phyloP scores from a whole-genome alignment of 768 basidiomycete species.

The Boletellus ananas region DNA sequence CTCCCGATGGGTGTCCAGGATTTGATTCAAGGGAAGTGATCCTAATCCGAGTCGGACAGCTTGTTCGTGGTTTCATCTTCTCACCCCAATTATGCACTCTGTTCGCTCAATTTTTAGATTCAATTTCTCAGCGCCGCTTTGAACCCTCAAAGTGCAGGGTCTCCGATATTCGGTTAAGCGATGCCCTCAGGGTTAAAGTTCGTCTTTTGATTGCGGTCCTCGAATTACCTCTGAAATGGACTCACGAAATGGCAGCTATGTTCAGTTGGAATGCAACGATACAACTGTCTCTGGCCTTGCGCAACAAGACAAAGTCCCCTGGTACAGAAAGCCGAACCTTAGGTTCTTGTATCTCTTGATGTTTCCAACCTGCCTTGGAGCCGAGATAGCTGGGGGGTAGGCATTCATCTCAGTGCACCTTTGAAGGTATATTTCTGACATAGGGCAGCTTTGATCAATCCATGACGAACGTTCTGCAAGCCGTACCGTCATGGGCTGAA shows the following conservation, averaged over 20 bases:
- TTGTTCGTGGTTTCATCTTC: too few relatives aligned
- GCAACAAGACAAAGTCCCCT: conserved; percentile 46
- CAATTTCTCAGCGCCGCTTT: neutral
- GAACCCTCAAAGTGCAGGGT: neutral
- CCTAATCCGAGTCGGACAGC: too few relatives aligned
- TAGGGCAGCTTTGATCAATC: conserved; percentile 33
- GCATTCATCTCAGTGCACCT: neutral
- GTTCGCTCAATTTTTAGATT: neutral
- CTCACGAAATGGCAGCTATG: neutral
- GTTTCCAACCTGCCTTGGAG: conserved; percentile 35
- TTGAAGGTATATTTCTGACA: neutral
- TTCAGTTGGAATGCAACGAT: conserved; percentile 2
- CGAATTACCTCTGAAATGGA: neutral
- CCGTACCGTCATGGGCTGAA: conserved; percentile 51
- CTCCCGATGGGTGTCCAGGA: too few relatives aligned
- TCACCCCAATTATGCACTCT: neutral
- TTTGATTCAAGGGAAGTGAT: too few relatives aligned
- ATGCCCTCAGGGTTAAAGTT: neutral
- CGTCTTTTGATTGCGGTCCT: neutral
- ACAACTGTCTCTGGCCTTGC: conserved; percentile 14
- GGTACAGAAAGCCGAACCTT: conserved; percentile 60
- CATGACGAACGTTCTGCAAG: conserved; percentile 62
- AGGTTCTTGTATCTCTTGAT: conserved; percentile 52
- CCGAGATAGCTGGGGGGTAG: conserved; percentile 10
- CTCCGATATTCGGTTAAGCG: too few relatives aligned